Conservation (phyloP, 371 early-diverging fungal species). For the Apophysomyces elegans region DNA sequence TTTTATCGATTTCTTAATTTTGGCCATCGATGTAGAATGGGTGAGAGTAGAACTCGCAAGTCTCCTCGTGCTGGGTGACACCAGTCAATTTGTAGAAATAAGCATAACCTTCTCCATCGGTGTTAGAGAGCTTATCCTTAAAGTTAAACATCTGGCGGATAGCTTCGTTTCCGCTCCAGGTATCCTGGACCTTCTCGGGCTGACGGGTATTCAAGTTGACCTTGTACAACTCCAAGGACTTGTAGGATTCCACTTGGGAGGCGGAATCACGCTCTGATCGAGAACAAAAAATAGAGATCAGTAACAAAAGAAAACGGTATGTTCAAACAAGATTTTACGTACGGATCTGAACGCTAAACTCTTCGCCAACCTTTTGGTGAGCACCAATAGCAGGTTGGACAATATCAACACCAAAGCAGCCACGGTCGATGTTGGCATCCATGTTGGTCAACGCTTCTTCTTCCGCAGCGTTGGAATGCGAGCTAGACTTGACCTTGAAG, state of each 20-base stretch:
- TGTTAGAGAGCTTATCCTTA: constrained; percentile 39
- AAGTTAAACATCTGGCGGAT: constrained; percentile 39
- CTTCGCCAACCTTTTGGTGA: constrained; percentile 25
- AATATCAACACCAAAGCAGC: constrained; percentile 53
- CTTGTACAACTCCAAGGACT: constrained; percentile 39
- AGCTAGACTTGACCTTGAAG: constrained; percentile 42
- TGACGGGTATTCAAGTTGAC: constrained; percentile 39
- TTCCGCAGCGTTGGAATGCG: constrained; percentile 45
- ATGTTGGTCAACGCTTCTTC: constrained; percentile 31
- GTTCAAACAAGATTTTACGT: constrained; percentile 9
- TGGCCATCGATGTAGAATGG: constrained; percentile 48
- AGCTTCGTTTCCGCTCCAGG: constrained; percentile 36
- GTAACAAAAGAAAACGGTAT: not conserved
- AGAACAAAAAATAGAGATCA: not conserved
- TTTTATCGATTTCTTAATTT: not conserved
- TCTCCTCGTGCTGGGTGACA: constrained; percentile 46
- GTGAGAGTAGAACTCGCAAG: constrained; percentile 49
- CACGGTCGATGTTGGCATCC: constrained; percentile 44
- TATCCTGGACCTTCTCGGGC: constrained; percentile 36
- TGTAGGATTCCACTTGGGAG: constrained; percentile 38
- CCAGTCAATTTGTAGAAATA: constrained; percentile 47
- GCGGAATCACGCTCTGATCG: constrained; percentile 41
- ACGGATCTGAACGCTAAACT: constrained; percentile 38
- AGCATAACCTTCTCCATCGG: constrained; percentile 35
- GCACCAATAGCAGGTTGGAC: constrained; percentile 37